phyloP scores from a whole-genome alignment of 176 grass and related monocot species.

The Canna indica region DNA sequence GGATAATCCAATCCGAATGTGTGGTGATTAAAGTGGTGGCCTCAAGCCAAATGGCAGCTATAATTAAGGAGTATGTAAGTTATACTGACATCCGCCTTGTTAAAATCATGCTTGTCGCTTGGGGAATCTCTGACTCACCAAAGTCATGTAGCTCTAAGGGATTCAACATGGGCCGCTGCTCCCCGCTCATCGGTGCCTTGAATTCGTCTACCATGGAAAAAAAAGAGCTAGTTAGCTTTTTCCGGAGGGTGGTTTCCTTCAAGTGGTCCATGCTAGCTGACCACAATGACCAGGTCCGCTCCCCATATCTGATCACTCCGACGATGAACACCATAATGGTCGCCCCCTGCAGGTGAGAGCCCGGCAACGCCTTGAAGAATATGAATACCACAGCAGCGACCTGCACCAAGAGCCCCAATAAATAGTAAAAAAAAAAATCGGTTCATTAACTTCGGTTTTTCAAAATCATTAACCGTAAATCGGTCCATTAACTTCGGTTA shows the following conservation, averaged over 20 bases:
- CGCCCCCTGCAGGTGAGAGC: constrained; percentile 6
- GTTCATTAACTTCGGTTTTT: no score
- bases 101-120: background rate
- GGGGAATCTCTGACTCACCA: no score
- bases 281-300: constrained; percentile 29
- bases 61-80: constrained; percentile 26
- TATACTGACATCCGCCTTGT: constrained; percentile 17
- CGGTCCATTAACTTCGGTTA: no score
- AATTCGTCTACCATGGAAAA: no score
- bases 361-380: constrained; percentile 6
- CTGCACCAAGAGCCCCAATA: constrained; percentile 22
- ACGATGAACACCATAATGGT: constrained; percentile 17
- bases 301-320: constrained; percentile 15
- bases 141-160: no score
- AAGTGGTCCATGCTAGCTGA: constrained; percentile 12
- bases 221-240: background rate
- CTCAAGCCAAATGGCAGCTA: constrained; percentile 30
- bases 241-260: background rate
- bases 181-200: no score
- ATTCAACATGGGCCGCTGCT: no score
- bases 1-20: constrained; percentile 20
- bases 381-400: constrained; percentile 9
- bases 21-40: background rate
- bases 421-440: no score
- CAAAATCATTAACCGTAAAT: no score